Conservation (phyloP, 1,284 basidiomycete genomes). For the Cryptococcus floricola region DNA sequence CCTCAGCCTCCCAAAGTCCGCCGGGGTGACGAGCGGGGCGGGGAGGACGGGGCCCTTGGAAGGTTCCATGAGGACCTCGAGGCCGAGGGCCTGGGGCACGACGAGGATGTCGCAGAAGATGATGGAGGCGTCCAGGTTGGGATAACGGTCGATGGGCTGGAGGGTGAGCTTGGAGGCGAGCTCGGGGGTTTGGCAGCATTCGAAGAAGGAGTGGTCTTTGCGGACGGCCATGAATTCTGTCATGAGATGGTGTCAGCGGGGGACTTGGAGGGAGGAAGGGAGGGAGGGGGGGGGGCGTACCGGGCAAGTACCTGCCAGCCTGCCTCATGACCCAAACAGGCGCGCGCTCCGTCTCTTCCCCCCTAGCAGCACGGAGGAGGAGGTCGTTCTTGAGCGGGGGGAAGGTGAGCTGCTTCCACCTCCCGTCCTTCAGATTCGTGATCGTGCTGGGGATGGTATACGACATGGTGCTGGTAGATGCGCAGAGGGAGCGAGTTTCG, state of each 20-base stretch:
- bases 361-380: constrained; percentile 79
- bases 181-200: constrained; percentile 81
- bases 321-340: constrained; percentile 99
- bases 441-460: constrained; percentile 21
- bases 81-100: constrained; percentile 89
- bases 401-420: constrained; percentile 52
- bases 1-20: constrained; percentile 63
- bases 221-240: constrained; percentile 82
- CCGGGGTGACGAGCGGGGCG: constrained; percentile 70
- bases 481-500: no score
- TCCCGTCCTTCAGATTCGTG: constrained; percentile 16
- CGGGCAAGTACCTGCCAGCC: constrained; percentile 91
- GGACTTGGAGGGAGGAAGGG: no score
- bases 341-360: constrained; percentile 81
- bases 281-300: constrained; percentile 48
- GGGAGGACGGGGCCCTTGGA: constrained; percentile 72
- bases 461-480: not conserved
- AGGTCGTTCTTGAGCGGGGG: constrained; percentile 84
- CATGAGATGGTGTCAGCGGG: no score
- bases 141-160: constrained; percentile 83
- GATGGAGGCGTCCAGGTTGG: constrained; percentile 83
- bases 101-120: constrained; percentile 97
- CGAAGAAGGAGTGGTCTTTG: constrained; percentile 83
- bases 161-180: constrained; percentile 82
- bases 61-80: constrained; percentile 90